Base-by-base conservation (phyloP, 2,329 filamentous ascomycete species). In the Fusarium oligoseptatum region DNA sequence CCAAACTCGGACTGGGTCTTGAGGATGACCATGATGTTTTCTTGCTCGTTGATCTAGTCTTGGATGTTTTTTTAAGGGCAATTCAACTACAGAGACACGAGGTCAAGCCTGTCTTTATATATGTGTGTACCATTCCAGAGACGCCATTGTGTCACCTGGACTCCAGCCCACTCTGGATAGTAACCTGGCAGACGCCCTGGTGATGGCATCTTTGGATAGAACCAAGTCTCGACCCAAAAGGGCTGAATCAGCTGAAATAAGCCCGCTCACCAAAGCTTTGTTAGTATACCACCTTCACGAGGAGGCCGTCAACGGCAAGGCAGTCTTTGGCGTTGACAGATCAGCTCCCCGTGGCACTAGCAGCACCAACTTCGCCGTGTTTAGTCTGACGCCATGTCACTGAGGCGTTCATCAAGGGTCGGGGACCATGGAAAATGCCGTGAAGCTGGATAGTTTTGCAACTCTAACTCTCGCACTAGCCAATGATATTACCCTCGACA, bases 1-100 rank as follows among this genome's bases (percentile, higher is more conserved):
- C 86, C 87, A 41, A 85, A 82, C 22, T 83, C 80, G 17, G 83
- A 80, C 6, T 85, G 81, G 0, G 84, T 80, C 45, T 80, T 80
- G 24, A 84, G 80, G 24, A 83, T 71, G n/a, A 81, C 78, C 83
- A 84, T 84, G 70, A 24, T 76, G 50, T 3, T 37, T 10, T 55
- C 22, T 14, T 10, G 24, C 17, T 3, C 29, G 14, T 27, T 34
- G 8, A 24, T 56, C 0, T 11, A 27, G 17, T 8, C 27, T 52
- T 24, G 24, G 5, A 14, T 27, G 8, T 9, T 29, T 20, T 22
- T n/a, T 3, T 9, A 7, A 6, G 20, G 34, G 20, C 12, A 32
- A 1, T 24, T 6, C 7, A 56, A 17, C n/a, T 32, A 6, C 15
- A 22, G 22, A 27, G 32, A 43, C 29, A 20, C 15, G 29, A 24